Base-by-base conservation (phyloP, 164 flowering plant species). In the Piper betle region DNA sequence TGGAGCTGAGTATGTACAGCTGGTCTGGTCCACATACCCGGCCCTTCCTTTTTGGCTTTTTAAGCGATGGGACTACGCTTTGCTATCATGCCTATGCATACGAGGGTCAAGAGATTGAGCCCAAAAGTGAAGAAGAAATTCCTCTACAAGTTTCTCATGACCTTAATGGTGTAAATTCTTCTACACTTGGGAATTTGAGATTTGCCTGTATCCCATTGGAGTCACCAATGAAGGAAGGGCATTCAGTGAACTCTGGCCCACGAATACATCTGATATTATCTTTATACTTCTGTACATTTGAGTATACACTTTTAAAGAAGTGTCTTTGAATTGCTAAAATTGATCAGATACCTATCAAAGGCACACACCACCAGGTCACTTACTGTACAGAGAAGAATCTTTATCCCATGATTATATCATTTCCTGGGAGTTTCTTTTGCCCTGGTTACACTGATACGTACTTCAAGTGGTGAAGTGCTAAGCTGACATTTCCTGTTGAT, bases 341-440 rank as follows among this genome's bases (percentile, higher is more conserved):
- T 74, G 65, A 13, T 59, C 77, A 93, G 99, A 79, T 94, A 67
- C 93, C 96, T 56, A 68, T 94, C 76, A 91, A 76, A 77, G 92
- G 84, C 39, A 94, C 97, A 68, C 99, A 97, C 42, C 99, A 94
- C 80, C 99, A 94, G 81, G 90, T 94, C 42, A 85, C 96, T 40
- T 94, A 84, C 78, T 82, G 76, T 70, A 82, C 96, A 0, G 99
- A 91, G 81, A 94, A 81, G 87, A 94, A 91, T 67, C 73, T 94
- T 33, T 94, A 88, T 64, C 87, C 99, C 12, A 72, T 94, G 42
- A 94, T 94, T 64, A 89, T 94, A 72, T 94, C 97, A 50, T 74
- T 81, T 68, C 99, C 99, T 62, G 99, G 91, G 60, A 85, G 99
- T 81, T 18, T 25, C 2, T 25, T 38, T 38, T 25, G 16, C 10